Base-by-base conservation (phyloP, 495 filamentous ascomycete species). In the Saxophila tyrrhenica region DNA sequence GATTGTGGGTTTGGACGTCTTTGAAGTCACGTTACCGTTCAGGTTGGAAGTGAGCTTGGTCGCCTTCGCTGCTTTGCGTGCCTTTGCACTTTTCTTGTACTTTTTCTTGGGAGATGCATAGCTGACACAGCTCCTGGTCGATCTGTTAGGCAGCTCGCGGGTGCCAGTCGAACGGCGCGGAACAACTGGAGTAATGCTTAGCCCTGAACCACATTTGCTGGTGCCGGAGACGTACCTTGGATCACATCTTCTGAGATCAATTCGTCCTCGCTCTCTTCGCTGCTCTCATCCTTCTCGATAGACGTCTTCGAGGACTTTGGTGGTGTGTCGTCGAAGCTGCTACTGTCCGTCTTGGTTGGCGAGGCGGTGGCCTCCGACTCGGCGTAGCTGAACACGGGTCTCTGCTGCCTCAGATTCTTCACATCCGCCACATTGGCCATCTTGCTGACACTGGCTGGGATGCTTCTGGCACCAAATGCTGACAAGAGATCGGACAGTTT, bases 31-130 rank as follows among this genome's bases (percentile, higher is more conserved):
- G 11, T 38, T 32, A 13, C 25, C 16, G 48, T 8, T 32, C 8
- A 56, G 52, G 39, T 62, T 56, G 13, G 62, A 65, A 10, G 49
- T 54, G 23, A 65, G 48, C n/a, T 32, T 54, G 25, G 45, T 38
- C 25, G 49, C 19, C 43, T 59, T 62, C 2, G 2, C 19, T 15
- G 15, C 24, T 21, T 48, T 60, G 29, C 16, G 1, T 25, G 1
- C 10, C 25, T 52, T 59, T 38, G n/a, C 29, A 3, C 44, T 9
- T 22, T 49, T 55, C 51, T 61, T 61, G 16, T 29, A 24, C 2
- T 2, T 20, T 17, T 38, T 44, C 39, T 53, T 48, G 11, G 53
- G 54, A 9, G 23, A 52, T 23, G 45, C 54, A 32, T 57, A 56
- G 53, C 58, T 61, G 3, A 52, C 35, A 17, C 47, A 25, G 17